These are phyloP conservation scores for Graphiopsis chlorocephala DNA, from an alignment of 2,329 filamentous ascomycete genomes.

Conservation along the genomic window DNA sequence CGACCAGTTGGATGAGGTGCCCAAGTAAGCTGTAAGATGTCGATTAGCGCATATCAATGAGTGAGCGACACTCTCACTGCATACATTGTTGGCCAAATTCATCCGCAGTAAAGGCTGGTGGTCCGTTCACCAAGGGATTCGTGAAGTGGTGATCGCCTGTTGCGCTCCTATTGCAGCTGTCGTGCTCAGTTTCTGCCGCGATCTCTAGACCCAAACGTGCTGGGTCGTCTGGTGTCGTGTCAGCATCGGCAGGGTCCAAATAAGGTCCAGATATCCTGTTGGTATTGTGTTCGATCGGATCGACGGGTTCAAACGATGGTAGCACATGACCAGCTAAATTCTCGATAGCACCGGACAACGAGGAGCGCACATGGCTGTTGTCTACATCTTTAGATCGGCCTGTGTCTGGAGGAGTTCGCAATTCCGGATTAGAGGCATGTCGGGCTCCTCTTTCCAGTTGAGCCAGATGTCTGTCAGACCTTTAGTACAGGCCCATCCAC, in stretches of 20 bases:
- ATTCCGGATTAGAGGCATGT: constrained; percentile 4
- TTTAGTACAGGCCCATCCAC: neutral
- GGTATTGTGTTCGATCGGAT: neutral
- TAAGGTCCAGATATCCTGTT: neutral
- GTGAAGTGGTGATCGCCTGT: constrained; percentile 33
- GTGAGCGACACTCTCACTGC: constrained; percentile 20
- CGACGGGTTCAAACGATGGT: neutral
- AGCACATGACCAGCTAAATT: neutral
- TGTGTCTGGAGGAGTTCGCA: constrained; percentile 3
- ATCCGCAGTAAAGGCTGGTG: constrained; percentile 34
- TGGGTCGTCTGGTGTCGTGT: constrained; percentile 8
- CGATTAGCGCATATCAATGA: neutral
- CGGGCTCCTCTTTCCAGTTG: constrained; percentile 21
- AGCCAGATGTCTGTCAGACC: constrained; percentile 19
- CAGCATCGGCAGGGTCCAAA: neutral
- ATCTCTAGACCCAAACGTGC: constrained; percentile 5
- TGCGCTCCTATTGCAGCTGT: constrained; percentile 12
- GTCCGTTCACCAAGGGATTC: constrained; percentile 42
- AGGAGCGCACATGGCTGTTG: neutral
- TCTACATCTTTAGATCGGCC: neutral
- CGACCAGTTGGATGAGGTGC: constrained; percentile 57
- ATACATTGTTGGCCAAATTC: constrained; percentile 44
- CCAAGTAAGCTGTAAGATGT: constrained; percentile 46
- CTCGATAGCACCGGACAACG: neutral
- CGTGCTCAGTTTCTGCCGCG: constrained; percentile 15